Conservation (phyloP, 495 filamentous ascomycete species). For the Annulohypoxylon maeteangense region DNA sequence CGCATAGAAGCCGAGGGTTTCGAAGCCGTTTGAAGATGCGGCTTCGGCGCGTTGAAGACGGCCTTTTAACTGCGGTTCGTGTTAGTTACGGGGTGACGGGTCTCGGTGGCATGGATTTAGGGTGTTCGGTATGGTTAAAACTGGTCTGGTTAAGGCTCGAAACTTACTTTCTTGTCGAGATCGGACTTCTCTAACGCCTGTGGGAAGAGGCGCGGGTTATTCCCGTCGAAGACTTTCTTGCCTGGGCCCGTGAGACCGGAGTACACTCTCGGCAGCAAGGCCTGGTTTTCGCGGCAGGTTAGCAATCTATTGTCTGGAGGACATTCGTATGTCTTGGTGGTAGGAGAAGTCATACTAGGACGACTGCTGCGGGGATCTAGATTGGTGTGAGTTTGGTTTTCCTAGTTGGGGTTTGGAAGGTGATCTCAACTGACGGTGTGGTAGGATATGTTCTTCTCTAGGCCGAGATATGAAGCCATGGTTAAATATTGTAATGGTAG, state of each 20-base stretch:
- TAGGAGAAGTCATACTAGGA: slow-evolving; percentile 40
- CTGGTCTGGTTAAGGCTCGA: neutral
- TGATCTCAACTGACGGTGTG: slow-evolving; percentile 52
- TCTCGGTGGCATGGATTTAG: too few species aligned
- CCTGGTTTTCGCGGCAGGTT: slow-evolving; percentile 10
- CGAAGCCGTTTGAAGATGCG: slow-evolving; percentile 60
- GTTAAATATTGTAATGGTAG: slow-evolving; percentile 1
- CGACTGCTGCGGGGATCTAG: slow-evolving; percentile 60
- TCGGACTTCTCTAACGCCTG: slow-evolving; percentile 53
- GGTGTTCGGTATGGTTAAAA: too few species aligned
- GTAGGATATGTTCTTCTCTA: slow-evolving; percentile 56
- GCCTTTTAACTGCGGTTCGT: slow-evolving; percentile 8
- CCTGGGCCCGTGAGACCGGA: slow-evolving; percentile 52
- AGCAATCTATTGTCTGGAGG: neutral
- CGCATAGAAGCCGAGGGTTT: slow-evolving; percentile 61
- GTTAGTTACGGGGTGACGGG: slow-evolving; percentile 9
- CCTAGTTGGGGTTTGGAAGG: neutral
- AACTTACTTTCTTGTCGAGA: slow-evolving; percentile 54
- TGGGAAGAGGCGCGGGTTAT: slow-evolving; percentile 49
- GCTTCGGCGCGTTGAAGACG: slow-evolving; percentile 61
- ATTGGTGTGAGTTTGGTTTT: neutral
- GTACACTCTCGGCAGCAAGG: slow-evolving; percentile 51
- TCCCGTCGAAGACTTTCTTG: slow-evolving; percentile 43
- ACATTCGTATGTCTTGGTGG: neutral
- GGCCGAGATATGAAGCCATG: slow-evolving; percentile 57